Conservation (phyloP, 2,329 filamentous ascomycete genomes). For the Metarhizium robertsii region DNA sequence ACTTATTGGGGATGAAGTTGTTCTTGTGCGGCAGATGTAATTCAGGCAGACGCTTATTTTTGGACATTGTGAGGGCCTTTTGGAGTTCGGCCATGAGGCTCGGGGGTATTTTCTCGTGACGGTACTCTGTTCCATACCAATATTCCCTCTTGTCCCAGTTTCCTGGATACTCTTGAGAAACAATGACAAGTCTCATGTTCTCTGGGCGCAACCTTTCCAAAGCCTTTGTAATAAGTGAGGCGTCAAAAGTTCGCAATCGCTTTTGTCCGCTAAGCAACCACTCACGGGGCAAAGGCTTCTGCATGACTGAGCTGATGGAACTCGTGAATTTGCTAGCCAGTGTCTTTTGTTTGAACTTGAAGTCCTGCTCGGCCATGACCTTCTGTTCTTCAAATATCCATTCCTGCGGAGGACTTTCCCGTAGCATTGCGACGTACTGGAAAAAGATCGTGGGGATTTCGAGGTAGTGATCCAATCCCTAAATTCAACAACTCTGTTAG, state of each 20-base stretch:
- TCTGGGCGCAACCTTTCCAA: constrained; percentile 71
- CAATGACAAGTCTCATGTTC: constrained; percentile 77
- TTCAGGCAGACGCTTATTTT: constrained; percentile 52
- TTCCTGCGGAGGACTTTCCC: constrained; percentile 68
- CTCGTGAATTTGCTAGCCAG: constrained; percentile 85
- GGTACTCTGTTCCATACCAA: constrained; percentile 97
- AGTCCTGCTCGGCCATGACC: constrained; percentile 83
- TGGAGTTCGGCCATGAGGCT: constrained; percentile 66
- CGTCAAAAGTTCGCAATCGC: constrained; percentile 71
- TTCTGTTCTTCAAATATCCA: constrained; percentile 96
- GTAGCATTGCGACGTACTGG: constrained; percentile 82
- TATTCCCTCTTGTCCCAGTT: constrained; percentile 83
- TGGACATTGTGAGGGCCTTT: constrained; percentile 48
- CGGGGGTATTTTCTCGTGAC: constrained; percentile 65
- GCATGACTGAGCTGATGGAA: constrained; percentile 78
- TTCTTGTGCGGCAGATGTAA: constrained; percentile 88
- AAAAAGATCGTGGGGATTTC: constrained; percentile 80
- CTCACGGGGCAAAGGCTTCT: constrained; percentile 77
- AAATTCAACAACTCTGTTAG: not conserved
- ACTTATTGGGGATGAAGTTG: constrained; percentile 86
- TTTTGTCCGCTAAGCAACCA: constrained; percentile 76
- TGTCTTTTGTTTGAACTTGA: constrained; percentile 89
- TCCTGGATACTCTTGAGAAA: constrained; percentile 76
- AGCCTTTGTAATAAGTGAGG: constrained; percentile 63
- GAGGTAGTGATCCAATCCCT: constrained; percentile 67